Percentiles rank a stretch among this genome's conserved stretches.
phyloP scores from a whole-genome alignment of 352 stramenopile species.

The Hyaloperonospora brassicae region DNA sequence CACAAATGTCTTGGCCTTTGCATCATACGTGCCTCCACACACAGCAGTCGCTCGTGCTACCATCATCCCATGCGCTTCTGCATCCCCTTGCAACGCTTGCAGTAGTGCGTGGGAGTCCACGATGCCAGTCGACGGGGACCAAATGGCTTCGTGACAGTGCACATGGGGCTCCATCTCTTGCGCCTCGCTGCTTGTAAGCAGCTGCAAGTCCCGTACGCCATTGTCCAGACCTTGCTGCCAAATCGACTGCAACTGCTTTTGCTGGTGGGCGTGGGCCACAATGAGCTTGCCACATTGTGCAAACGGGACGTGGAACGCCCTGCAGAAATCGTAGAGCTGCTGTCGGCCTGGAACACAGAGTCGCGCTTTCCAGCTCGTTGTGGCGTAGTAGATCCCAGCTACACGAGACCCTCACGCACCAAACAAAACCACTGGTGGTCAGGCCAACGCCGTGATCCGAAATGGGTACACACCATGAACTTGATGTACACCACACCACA shows the following conservation, averaged over 20 bases:
- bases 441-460: no score
- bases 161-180: conserved; percentile 47
- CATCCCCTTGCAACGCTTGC: conserved; percentile 86
- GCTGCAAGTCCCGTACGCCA: conserved; percentile 45
- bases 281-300: conserved; percentile 93
- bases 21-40: conserved; percentile 27
- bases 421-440: no score
- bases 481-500: conserved; percentile 9
- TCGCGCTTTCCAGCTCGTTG: conserved; percentile 81
- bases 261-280: conserved; percentile 71
- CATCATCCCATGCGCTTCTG: conserved; percentile 78
- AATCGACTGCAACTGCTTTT: conserved; percentile 36
- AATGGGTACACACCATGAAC: neutral
- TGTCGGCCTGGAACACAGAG: conserved; percentile 87
- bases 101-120: conserved; percentile 91
- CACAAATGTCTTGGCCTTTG: conserved; percentile 26
- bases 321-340: conserved; percentile 90
- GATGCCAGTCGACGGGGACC: conserved; percentile 93
- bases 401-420: neutral
- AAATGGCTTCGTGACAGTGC: conserved; percentile 65
- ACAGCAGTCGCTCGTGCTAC: conserved; percentile 74
- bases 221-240: conserved; percentile 34
- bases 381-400: conserved; percentile 91
- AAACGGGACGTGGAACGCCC: conserved; percentile 68
- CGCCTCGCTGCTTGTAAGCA: conserved; percentile 40